Percentiles rank a stretch among this genome's conserved stretches.
Evolutionary conservation across 768 basidiomycete genomes (phyloP).

Genomic region (Termitomyces titanicus): DNA sequence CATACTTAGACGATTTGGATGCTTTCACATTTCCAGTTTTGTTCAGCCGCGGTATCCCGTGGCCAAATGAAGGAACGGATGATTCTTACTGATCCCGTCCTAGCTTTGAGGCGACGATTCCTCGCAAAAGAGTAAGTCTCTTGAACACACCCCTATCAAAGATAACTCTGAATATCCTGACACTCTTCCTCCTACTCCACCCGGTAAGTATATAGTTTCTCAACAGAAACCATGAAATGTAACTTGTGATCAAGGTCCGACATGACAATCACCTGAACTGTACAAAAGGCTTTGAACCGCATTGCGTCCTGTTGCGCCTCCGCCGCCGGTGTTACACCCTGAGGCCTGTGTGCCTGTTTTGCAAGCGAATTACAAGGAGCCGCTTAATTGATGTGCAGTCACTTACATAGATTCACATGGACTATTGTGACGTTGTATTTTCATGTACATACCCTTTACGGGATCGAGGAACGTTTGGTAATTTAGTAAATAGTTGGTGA

Average conservation of each 20-base stretch:
- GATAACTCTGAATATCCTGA: background rate
- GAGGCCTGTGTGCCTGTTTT: slow-evolving; percentile 17
- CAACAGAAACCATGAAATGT: too few species aligned
- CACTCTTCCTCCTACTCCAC: background rate
- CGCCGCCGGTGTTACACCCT: slow-evolving; percentile 9
- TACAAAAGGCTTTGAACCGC: too few species aligned
- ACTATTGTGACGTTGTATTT: slow-evolving; percentile 9
- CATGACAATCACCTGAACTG: too few species aligned
- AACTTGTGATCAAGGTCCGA: slow-evolving; percentile 6
- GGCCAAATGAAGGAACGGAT: background rate
- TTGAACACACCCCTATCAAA: background rate
- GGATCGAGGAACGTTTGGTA: slow-evolving; percentile 3
- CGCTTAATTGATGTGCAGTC: slow-evolving; percentile 6
- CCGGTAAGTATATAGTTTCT: too few species aligned
- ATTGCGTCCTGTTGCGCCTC: background rate
- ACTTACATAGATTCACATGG: slow-evolving; percentile 11
- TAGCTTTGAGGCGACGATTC: background rate
- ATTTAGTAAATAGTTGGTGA: background rate
- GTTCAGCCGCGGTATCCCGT: slow-evolving; percentile 4
- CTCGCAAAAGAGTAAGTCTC: background rate
- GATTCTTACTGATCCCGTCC: slow-evolving; percentile 2
- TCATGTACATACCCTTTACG: background rate
- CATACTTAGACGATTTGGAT: background rate
- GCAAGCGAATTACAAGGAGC: slow-evolving; percentile 13
- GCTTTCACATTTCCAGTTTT: slow-evolving; percentile 6